Evolutionary conservation across 164 flowering plant genomes (phyloP), one percentile per base, ranked within the genome.

Genomic region (Tinospora cordifolia): DNA sequence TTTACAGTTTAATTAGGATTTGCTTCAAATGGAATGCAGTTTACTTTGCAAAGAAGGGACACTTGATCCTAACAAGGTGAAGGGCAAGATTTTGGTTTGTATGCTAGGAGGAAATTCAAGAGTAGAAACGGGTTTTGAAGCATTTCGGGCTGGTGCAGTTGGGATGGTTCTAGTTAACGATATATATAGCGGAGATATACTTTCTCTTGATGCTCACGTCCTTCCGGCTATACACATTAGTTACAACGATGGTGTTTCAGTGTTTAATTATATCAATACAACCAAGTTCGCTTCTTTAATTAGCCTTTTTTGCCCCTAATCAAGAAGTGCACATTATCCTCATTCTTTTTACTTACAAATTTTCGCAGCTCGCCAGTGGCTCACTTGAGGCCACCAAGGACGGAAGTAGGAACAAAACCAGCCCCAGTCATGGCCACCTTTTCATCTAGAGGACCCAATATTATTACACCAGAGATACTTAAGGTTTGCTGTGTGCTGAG

Each of bases 361-460:
- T 60, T 54, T 54, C 60, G 0, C 75, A 87, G 90, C 78, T 74
- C 59, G 49, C 87, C 90, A 0, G 63, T 26, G 62, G 96, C 84
- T 59, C 78, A 77, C 68, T 79, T 90, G 9, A 84, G 85, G 6
- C 82, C 57, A 34, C 57, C 81, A 26, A 78, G 69, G 27, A 86
- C 90, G 26, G 49, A 69, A 54, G 25, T 81, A 30, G 81, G 71
- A 34, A 69, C 78, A n/a, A 84, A 86, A 41, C 91, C 92, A 47
- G 86, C 92, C 7, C 96, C 96, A 0, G 69, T 84, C 71, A 87
- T 88, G 90, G 92, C 92, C 27, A 78, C 87, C 8, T 90, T 88
- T 69, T 90, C 96, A 22, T 88, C 96, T 0, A 76, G 62, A 66
- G 96, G 96, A 54, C 96, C 92, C 10, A 88, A 82, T 71, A 71